Evolutionary conservation across 805 yeast genomes (phyloP), one percentile per base, ranked within the genome.

Genomic region (Ogataea ramenticola): DNA sequence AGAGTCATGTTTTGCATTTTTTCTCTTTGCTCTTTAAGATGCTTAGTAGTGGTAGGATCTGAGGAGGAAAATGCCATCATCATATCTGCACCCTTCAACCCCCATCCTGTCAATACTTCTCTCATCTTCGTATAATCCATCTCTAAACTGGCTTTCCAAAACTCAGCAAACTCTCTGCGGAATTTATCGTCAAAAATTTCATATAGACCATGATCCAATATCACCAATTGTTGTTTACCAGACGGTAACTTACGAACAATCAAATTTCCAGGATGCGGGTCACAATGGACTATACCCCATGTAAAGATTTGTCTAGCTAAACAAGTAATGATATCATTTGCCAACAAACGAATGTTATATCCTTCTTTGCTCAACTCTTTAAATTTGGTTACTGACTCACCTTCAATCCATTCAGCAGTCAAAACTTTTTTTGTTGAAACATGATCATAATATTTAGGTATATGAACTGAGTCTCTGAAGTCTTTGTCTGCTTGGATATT

Each of bases 211-310:
- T 84, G 91, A 57, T 85, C 95, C 38, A 85, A 61, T 40, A 85
- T 65, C 26, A 86, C 88, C 32, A 83, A 62, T 54, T 83, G 78
- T 52, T 75, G 83, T 32, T 58, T 56, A 5, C 50, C 48, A 14
- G 64, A 44, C 6, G 39, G 39, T 19, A 57, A 57, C 26, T 57
- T 53, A 33, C 89, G 64, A 4, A 80, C 77, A 44, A 86, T 56
- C 50, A 86, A 61, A 57, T 85, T 86, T 6, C 95, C 95, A 1
- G 93, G 93, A 53, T 85, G 95, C 12, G 91, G 86, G 55, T 82
- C 90, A 43, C 86, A 75, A 56, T 82, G 89, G 16, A 82, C 78
- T 29, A 75, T 66, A 6, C 87, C 88, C 74, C 82, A 82, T 27
- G 68, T 62, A 57, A 80, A 83, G 16, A 80, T 75, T 61, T 79